Conservation (phyloP, 192 early-diverging fungal species). For the Haplosporangium gracile region DNA sequence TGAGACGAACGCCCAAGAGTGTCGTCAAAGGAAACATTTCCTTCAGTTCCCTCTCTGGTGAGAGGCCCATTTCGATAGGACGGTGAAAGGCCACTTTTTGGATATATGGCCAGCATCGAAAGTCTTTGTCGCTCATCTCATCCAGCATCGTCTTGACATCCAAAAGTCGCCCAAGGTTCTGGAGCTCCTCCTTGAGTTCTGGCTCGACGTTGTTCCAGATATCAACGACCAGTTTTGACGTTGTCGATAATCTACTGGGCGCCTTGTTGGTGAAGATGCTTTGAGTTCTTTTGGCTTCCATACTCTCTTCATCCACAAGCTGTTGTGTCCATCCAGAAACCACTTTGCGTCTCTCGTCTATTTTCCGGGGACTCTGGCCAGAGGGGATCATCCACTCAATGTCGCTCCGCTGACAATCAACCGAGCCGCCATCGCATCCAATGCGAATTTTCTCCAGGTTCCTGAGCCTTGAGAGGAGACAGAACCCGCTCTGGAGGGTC, state of each 20-base stretch:
- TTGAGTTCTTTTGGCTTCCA: not conserved
- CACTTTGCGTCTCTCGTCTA: not conserved
- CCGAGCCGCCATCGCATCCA: not conserved
- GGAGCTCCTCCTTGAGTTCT: not conserved
- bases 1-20: not conserved
- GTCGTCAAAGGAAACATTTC: not conserved
- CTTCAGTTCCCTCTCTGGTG: not conserved
- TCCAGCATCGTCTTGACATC: conserved; percentile 4
- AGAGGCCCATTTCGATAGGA: not conserved
- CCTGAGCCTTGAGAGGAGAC: not conserved
- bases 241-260: not conserved
- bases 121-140: not conserved
- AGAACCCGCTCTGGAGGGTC: not conserved
- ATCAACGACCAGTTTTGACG: not conserved
- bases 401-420: not conserved
- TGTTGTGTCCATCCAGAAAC: not conserved
- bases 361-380: not conserved
- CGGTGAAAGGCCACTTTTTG: not conserved
- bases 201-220: not conserved
- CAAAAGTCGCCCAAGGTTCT: conserved; percentile 3
- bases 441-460: not conserved
- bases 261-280: not conserved
- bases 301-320: not conserved
- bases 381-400: conserved; percentile 7
- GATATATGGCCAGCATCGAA: not conserved